phyloP scores from a whole-genome alignment of 768 basidiomycete genomes.

The Neoboletus brunneissimus region DNA sequence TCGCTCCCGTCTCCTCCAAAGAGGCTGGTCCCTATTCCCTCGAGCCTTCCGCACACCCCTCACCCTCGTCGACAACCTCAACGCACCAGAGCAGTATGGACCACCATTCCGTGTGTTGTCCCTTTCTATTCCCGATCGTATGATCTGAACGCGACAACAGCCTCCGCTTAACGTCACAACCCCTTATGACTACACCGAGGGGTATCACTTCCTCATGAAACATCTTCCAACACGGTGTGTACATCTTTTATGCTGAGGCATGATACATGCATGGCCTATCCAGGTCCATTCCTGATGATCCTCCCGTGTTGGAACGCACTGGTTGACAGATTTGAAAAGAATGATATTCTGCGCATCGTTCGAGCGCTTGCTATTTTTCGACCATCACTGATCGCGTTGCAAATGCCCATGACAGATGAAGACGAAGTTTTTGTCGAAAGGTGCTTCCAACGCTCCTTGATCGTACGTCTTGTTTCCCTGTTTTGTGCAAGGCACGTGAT shows the following conservation, averaged over 20 bases:
- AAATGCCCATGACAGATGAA: conserved; percentile 95
- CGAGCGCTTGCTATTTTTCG: conserved; percentile 92
- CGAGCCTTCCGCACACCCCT: conserved; percentile 35
- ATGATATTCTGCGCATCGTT: conserved; percentile 91
- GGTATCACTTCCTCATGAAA: conserved; percentile 96
- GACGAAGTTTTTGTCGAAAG: conserved; percentile 96
- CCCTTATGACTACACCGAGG: conserved; percentile 94
- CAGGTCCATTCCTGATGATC: conserved; percentile 35
- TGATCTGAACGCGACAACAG: conserved; percentile 57
- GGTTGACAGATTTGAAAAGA: conserved; percentile 83
- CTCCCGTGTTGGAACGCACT: conserved; percentile 32
- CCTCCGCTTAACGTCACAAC: conserved; percentile 58
- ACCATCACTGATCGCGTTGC: conserved; percentile 94
- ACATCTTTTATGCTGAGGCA: conserved; percentile 32
- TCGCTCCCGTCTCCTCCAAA: conserved; percentile 29
- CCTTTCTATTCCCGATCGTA: conserved; percentile 24
- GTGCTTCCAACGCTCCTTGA: conserved; percentile 89
- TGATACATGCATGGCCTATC: conserved; percentile 41
- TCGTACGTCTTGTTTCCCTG: conserved; percentile 48
- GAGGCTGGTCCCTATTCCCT: conserved; percentile 28
- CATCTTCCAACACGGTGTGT: conserved; percentile 81
- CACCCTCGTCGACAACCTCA: conserved; percentile 43
- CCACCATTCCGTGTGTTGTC: conserved; percentile 26
- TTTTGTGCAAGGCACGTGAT: neutral
- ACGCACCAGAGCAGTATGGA: conserved; percentile 39